These are phyloP conservation scores for Candida peoriensis DNA, from an alignment of 805 yeast genomes.

Conservation along the genomic window DNA sequence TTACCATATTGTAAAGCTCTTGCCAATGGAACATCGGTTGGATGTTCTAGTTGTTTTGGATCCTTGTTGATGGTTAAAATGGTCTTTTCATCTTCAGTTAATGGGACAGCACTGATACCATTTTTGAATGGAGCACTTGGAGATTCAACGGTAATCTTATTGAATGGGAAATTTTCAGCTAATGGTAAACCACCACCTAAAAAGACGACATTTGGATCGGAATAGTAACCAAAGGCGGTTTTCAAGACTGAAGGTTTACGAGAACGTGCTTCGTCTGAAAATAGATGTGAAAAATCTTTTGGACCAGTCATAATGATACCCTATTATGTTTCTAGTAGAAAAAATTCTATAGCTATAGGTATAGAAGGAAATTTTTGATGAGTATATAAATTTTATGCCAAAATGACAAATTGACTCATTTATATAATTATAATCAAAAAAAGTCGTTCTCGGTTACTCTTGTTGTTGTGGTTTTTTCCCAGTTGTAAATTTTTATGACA, in stretches of 20 bases:
- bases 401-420: too few relatives aligned
- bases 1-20: constrained; percentile 90
- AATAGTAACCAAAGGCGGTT: constrained; percentile 72
- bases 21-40: constrained; percentile 64
- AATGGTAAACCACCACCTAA: constrained; percentile 95
- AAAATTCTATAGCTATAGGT: too few relatives aligned
- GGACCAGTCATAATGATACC: constrained; percentile 42
- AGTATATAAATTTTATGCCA: too few relatives aligned
- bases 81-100: constrained; percentile 30
- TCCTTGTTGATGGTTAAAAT: constrained; percentile 36
- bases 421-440: too few relatives aligned
- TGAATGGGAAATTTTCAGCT: constrained; percentile 90
- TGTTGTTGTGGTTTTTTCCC: too few relatives aligned
- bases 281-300: constrained; percentile 68
- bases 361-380: too few relatives aligned
- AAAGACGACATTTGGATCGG: constrained; percentile 72
- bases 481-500: too few relatives aligned
- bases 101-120: constrained; percentile 67
- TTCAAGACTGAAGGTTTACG: constrained; percentile 81
- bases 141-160: constrained; percentile 60
- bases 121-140: constrained; percentile 76
- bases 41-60: constrained; percentile 30
- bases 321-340: too few relatives aligned
- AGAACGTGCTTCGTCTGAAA: constrained; percentile 72
- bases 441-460: too few relatives aligned